These are phyloP conservation scores for Aspergillus nanangensis DNA, from an alignment of 495 filamentous ascomycete genomes.

Conservation along the genomic window DNA sequence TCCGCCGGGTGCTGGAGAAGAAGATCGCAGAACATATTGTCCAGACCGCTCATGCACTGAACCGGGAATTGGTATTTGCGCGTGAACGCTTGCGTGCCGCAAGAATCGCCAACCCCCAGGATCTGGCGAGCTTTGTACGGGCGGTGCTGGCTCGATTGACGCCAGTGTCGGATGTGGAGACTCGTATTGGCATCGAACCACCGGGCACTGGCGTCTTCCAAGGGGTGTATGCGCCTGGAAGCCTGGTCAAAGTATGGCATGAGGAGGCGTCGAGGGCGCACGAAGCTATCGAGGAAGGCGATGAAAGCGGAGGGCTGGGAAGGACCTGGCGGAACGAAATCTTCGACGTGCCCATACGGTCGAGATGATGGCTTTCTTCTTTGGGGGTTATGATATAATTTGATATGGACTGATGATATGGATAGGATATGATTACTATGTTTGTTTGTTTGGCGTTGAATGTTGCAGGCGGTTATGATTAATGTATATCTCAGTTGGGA, in stretches of 20 bases:
- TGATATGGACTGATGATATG: too few relatives aligned
- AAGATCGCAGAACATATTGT: conserved; percentile 71
- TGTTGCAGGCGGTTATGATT: too few relatives aligned
- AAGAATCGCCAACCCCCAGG: conserved; percentile 73
- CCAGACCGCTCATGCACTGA: conserved; percentile 62
- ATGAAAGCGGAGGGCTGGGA: conserved; percentile 32
- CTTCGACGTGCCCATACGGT: conserved; percentile 57
- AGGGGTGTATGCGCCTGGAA: conserved; percentile 82
- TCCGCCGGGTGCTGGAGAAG: conserved; percentile 74
- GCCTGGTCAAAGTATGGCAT: conserved; percentile 81
- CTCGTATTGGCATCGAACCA: conserved; percentile 59
- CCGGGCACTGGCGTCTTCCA: conserved; percentile 68
- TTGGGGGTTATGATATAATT: too few relatives aligned
- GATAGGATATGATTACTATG: too few relatives aligned
- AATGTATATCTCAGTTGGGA: too few relatives aligned
- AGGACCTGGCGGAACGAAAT: conserved; percentile 75
- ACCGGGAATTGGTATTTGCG: conserved; percentile 82
- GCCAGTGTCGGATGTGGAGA: conserved; percentile 65
- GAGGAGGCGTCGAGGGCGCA: conserved; percentile 69
- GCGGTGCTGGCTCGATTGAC: conserved; percentile 72
- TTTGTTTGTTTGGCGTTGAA: too few relatives aligned
- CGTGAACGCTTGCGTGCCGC: conserved; percentile 82
- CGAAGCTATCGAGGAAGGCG: conserved; percentile 56
- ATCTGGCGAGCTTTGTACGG: conserved; percentile 73
- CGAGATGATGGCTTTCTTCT: not conserved